Conservation (phyloP, 2,329 filamentous ascomycete species). For the Xylogone sp. region DNA sequence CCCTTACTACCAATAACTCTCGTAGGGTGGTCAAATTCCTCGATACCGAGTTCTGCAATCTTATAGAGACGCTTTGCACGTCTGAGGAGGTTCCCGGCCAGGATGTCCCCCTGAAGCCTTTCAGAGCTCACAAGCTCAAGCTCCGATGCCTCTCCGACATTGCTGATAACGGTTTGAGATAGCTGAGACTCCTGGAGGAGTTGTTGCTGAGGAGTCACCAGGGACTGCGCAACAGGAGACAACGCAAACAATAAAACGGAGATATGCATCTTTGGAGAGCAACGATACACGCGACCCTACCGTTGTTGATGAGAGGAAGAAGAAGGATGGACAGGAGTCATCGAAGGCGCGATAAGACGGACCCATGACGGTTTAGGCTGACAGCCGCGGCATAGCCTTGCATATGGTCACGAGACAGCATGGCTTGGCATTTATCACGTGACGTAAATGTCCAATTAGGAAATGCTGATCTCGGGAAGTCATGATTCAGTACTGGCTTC, state of each 20-base stretch:
- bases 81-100: slow-evolving; percentile 48
- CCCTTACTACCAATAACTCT: slow-evolving; percentile 66
- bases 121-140: slow-evolving; percentile 45
- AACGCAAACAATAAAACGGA: slow-evolving; percentile 8
- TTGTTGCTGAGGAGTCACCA: slow-evolving; percentile 14
- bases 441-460: not conserved
- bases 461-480: no score
- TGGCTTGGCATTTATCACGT: not conserved
- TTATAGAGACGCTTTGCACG: slow-evolving; percentile 59
- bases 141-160: slow-evolving; percentile 1
- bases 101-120: slow-evolving; percentile 54
- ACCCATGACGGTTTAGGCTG: not conserved
- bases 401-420: not conserved
- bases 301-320: not conserved
- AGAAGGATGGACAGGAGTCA: not conserved
- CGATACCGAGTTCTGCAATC: slow-evolving; percentile 54
- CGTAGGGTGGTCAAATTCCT: slow-evolving; percentile 65
- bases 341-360: not conserved
- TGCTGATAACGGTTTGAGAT: slow-evolving; percentile 17
- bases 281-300: not conserved
- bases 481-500: no score
- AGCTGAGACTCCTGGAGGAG: slow-evolving; percentile 11
- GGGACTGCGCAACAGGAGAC: slow-evolving; percentile 11
- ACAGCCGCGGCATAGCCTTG: not conserved
- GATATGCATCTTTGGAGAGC: not conserved